Base-by-base conservation (phyloP, 495 filamentous ascomycete genomes). In the Annulohypoxylon nitens region DNA sequence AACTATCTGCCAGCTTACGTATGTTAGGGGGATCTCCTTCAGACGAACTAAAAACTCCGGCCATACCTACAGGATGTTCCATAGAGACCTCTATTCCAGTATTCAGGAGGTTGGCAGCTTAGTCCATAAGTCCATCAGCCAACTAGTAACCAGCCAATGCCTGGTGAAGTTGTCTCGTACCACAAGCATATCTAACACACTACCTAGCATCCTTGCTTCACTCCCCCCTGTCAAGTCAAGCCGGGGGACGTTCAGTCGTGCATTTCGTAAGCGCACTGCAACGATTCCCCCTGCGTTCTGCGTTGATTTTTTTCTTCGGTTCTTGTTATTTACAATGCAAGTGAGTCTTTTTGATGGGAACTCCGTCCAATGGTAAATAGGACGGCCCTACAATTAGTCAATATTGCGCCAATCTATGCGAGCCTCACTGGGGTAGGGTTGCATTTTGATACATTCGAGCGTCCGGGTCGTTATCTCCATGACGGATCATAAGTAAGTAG, bases 391-490 rank as follows among this genome's bases (percentile, higher is more conserved):
- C 48, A 61, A 59, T 48, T 25, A 58, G 58, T 54, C 6, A 43
- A 70, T 60, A 70, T 70, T 67, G 34, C 18, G 33, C 16, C 61
- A 26, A 53, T 69, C 26, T 41, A 8, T 50, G 48, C 48, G 61
- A 69, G 66, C 66, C 48, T 74, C 66, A 53, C 60, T 69, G 61
- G 71, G n/a, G 54, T 36, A 59, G 43, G 67, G 71, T 74, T 67
- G 45, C 71, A 74, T 70, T 25, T 50, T 70, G 41, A 25, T 45
- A 26, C 53, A 55, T 74, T 67, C 57, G 34, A 43, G 34, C 45
- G 55, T 59, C 57, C 47, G 23, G 51, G 25, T 16, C 41, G 33
- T 45, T 16, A n/a, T 57, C 39, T 48, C 23, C 4, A 48, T 23
- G 20, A 23, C 20, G 20, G 20, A 23, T 23, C 20, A 23, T 23